phyloP scores from a whole-genome alignment of 257 asterid species.

The Nicotiana otophora region DNA sequence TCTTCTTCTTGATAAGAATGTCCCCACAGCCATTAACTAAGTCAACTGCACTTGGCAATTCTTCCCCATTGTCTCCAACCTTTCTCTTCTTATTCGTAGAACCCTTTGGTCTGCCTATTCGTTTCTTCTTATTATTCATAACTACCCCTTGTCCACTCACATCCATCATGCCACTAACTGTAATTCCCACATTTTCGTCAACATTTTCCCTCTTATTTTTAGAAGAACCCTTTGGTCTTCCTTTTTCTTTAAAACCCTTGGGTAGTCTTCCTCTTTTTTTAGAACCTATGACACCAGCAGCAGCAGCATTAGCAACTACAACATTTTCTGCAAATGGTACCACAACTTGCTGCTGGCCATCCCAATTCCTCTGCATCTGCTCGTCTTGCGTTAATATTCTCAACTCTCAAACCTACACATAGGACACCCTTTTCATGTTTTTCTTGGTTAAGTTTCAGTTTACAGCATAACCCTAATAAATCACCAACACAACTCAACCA shows the following conservation, averaged over 20 bases:
- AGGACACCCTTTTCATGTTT: neutral
- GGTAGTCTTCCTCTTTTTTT: neutral
- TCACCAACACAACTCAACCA: neutral
- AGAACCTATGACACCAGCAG: neutral
- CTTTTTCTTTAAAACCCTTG: neutral
- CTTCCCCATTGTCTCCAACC: neutral
- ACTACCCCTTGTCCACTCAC: neutral
- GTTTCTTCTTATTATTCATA: constrained; percentile 12
- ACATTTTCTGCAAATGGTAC: constrained; percentile 7
- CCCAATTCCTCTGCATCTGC: constrained; percentile 7
- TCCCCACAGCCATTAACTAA: neutral
- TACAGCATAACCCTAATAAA: neutral
- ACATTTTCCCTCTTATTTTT: neutral
- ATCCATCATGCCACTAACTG: neutral
- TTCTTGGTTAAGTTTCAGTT: neutral
- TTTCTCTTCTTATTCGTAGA: constrained; percentile 20
- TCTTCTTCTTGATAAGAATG: neutral
- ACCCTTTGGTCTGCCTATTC: constrained; percentile 35
- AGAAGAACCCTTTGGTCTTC: constrained; percentile 1
- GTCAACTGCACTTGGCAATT: neutral
- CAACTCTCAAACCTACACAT: too few relatives aligned
- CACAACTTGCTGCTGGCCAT: neutral
- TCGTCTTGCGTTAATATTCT: too few relatives aligned
- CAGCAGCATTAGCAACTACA: neutral
- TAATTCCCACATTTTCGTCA: constrained; percentile 2